Evolutionary conservation across 192 early-diverging fungal genomes (phyloP).

Genomic region (Backusella mclennaniae): DNA sequence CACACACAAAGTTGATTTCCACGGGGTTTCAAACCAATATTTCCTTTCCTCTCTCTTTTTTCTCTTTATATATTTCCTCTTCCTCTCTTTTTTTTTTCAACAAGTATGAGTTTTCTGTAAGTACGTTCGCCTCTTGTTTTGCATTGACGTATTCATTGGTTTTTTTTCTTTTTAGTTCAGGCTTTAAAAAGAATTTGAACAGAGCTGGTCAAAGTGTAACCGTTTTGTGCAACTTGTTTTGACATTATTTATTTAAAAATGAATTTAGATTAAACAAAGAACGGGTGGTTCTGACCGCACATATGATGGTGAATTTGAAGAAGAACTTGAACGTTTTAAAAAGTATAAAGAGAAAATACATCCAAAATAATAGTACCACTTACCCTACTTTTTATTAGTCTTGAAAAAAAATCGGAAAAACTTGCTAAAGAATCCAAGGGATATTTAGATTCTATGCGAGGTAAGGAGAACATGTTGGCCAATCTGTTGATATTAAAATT

Average conservation of each 20-base stretch:
- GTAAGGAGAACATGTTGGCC: constrained; percentile 32
- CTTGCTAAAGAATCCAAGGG: constrained; percentile 91
- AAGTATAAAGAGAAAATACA: constrained; percentile 20
- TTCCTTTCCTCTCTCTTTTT: not conserved
- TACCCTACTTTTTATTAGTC: constrained; percentile 38
- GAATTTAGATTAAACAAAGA: constrained; percentile 60
- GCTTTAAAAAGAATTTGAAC: constrained; percentile 82
- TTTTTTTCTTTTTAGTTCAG: constrained; percentile 50
- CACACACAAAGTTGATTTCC: not conserved
- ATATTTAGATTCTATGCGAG: constrained; percentile 82
- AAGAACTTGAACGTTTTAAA: constrained; percentile 37
- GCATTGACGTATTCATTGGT: not conserved
- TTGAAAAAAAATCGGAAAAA: constrained; percentile 80
- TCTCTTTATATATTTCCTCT: not conserved
- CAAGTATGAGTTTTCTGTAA: constrained; percentile 2
- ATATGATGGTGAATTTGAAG: constrained; percentile 63
- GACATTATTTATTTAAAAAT: not conserved
- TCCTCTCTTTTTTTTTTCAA: not conserved
- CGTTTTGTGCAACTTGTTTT: not conserved
- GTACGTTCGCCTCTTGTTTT: not conserved
- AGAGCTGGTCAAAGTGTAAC: constrained; percentile 68
- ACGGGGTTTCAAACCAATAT: constrained; percentile 7
- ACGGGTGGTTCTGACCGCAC: constrained; percentile 78
- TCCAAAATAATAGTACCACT: not conserved
- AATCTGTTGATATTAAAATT: not conserved